phyloP scores from a whole-genome alignment of 1,284 basidiomycete species.

The Malassezia dermatis region DNA sequence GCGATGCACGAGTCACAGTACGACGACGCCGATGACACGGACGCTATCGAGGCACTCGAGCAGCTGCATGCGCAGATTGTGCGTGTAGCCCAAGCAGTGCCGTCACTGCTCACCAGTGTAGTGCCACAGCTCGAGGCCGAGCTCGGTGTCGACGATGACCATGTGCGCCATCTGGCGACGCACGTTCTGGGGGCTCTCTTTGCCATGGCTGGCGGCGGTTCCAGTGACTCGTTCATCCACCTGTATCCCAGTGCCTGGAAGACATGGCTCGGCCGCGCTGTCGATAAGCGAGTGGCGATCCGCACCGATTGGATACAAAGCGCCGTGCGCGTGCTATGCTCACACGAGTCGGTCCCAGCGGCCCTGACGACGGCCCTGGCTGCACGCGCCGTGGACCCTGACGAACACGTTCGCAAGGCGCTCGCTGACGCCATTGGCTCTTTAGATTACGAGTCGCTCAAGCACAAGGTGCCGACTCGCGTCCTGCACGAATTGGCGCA shows the following conservation, averaged over 20 bases:
- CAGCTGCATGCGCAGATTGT: conserved; percentile 69
- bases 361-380: conserved; percentile 22
- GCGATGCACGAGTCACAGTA: conserved; percentile 33
- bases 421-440: conserved; percentile 70
- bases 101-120: conserved; percentile 72
- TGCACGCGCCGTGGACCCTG: conserved; percentile 57
- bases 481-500: conserved; percentile 61
- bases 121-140: conserved; percentile 89
- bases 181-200: conserved; percentile 83
- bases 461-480: conserved; percentile 65
- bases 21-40: conserved; percentile 37
- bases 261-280: conserved; percentile 68
- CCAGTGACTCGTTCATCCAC: conserved; percentile 53
- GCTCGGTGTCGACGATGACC: conserved; percentile 64
- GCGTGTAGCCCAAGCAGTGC: conserved; percentile 68
- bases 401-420: conserved; percentile 79
- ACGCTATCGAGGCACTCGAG: conserved; percentile 50
- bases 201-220: conserved; percentile 48
- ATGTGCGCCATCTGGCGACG: conserved; percentile 67
- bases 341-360: conserved; percentile 56
- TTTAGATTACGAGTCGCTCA: conserved; percentile 77
- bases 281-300: conserved; percentile 64
- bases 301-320: conserved; percentile 70
- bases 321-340: conserved; percentile 50
- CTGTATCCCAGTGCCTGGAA: conserved; percentile 78